Evolutionary conservation across 345 rosid species (phyloP), one percentile per base, ranked within the genome.

Genomic region (Geranium rotundifolium): DNA sequence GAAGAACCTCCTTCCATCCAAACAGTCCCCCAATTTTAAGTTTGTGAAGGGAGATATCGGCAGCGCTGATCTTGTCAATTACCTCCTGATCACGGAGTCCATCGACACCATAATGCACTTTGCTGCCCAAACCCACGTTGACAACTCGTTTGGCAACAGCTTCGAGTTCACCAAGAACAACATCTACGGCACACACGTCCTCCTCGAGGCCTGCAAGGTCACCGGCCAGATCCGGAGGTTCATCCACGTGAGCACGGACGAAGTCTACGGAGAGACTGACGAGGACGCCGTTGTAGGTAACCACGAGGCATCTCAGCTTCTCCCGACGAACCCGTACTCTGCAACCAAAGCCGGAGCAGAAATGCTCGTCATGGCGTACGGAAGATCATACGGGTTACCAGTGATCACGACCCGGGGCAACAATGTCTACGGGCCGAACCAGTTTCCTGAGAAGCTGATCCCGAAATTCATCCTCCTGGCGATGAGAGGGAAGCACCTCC

Each of bases 301-400:
- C 73, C 88, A 85, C 23, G 97, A 90, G 73, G 97, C 97, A 56
- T 90, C 97, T 41, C 95, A 90, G 72, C 85, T 90, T n/a, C 91
- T 87, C n/a, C 97, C 97, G 0, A 90, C 97, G 0, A 90, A 90
- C 65, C 97, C 97, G 2, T 90, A 85, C 80, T 89, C 96, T 59
- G 95, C 96, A 0, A 86, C 96, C 0, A 89, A 89, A 74, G 96
- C 95, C 60, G 91, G 91, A 18, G 95, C 95, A 1, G 95, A 87
- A 70, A 90, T 90, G 97, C 97, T 90, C 74, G 97, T 90, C 61
- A 87, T 90, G 97, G 97, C 97, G 6, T 90, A 87, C 70, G 97
- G 95, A 8, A 71, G 97, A 69, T 87, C 95, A 0, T 90, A 90
- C 50, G 97, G 97, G 0, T 69, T 90, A 54, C 97, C 97, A 63